Conservation (phyloP, 345 rosid genomes). For the Kernera saxatilis region DNA sequence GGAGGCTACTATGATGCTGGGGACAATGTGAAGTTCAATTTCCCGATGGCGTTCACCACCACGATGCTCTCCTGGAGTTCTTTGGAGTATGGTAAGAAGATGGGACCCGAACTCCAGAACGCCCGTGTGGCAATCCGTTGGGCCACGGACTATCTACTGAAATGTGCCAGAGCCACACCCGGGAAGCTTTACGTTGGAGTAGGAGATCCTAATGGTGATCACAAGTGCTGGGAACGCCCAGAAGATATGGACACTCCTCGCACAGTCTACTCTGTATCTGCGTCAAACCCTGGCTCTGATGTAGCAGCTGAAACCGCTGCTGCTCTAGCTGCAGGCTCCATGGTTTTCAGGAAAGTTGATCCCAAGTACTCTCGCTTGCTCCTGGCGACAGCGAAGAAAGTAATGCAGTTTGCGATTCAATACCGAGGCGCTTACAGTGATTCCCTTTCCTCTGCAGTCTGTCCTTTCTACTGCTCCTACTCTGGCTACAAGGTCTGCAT, state of each 20-base stretch:
- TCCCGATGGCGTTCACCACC: constrained; percentile 95
- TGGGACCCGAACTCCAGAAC: constrained; percentile 58
- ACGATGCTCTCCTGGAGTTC: constrained; percentile 92
- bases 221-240: constrained; percentile 91
- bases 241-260: constrained; percentile 95
- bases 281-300: constrained; percentile 83
- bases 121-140: constrained; percentile 75
- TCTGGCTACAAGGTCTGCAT: constrained; percentile 67
- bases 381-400: constrained; percentile 53
- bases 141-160: constrained; percentile 81
- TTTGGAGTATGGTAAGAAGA: constrained; percentile 67
- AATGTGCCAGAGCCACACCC: constrained; percentile 71
- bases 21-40: constrained; percentile 89
- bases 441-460: constrained; percentile 60
- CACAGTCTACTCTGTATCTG: constrained; percentile 58
- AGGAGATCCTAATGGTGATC: constrained; percentile 86
- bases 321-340: constrained; percentile 66
- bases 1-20: constrained; percentile 98
- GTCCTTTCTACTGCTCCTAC: constrained; percentile 88
- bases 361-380: constrained; percentile 52
- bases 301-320: constrained; percentile 90
- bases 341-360: constrained; percentile 68
- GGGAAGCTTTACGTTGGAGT: constrained; percentile 89
- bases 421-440: constrained; percentile 75
- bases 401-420: constrained; percentile 70